Conservation (phyloP, 225 moss, liverwort and hornwort genomes). For the Marchantia polymorpha region DNA sequence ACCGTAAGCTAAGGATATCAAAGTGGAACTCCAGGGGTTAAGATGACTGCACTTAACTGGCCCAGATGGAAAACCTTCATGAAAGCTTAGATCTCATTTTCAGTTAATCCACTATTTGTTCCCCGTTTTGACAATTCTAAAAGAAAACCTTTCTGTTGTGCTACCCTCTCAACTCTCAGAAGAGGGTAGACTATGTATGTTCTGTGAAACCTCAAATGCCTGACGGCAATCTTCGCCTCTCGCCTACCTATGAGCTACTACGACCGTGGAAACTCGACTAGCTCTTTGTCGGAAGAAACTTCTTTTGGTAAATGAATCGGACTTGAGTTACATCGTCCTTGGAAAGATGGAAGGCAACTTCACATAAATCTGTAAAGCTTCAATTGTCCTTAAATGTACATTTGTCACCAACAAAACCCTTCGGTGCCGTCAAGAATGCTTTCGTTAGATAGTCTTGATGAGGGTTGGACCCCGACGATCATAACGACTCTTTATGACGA, state of each 20-base stretch:
- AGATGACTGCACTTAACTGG: background rate
- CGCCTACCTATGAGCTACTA: background rate
- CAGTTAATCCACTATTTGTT: background rate
- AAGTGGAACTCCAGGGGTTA: background rate
- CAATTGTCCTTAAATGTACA: constrained; percentile 37
- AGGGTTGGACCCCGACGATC: constrained; percentile 44
- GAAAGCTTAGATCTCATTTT: background rate
- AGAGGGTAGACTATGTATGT: background rate
- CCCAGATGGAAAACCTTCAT: background rate
- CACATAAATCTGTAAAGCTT: constrained; percentile 14
- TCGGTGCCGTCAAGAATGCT: background rate
- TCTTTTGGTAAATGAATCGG: background rate
- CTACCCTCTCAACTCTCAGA: constrained; percentile 13
- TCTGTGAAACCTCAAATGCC: background rate
- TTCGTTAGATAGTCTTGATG: constrained; percentile 45
- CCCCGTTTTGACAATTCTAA: constrained; percentile 2
- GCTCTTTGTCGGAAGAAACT: background rate
- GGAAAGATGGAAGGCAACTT: background rate
- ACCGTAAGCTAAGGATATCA: background rate
- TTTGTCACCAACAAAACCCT: constrained; percentile 15
- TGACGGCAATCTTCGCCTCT: background rate
- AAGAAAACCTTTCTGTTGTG: background rate
- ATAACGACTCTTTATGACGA: constrained; percentile 43
- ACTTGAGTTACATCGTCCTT: constrained; percentile 19
- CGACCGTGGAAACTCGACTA: background rate